Evolutionary conservation across 2,329 filamentous ascomycete species (phyloP).

Genomic region (Aspergillus transmontanensis): DNA sequence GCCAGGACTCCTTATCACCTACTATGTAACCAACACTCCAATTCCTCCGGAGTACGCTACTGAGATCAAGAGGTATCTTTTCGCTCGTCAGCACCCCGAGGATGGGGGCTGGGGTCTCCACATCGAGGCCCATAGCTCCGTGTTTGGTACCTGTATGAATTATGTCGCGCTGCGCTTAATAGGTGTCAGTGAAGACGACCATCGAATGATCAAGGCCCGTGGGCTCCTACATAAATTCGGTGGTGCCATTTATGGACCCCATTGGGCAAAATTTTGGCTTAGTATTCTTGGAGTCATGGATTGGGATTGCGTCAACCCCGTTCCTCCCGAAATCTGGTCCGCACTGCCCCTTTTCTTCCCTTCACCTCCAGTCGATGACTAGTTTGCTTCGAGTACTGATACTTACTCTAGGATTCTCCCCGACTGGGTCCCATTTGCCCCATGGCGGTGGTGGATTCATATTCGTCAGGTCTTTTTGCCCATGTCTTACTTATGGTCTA

Average conservation of each 20-base stretch:
- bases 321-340: conserved; percentile 88
- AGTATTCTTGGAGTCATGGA: conserved; percentile 77
- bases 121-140: conserved; percentile 88
- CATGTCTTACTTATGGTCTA: conserved; percentile 89
- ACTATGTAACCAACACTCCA: conserved; percentile 86
- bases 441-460: conserved; percentile 97
- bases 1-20: conserved; percentile 79
- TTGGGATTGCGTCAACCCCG: conserved; percentile 94
- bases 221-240: conserved; percentile 81
- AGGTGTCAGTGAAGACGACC: conserved; percentile 80
- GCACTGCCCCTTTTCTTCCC: background rate
- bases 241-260: conserved; percentile 79
- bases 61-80: conserved; percentile 91
- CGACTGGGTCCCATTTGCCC: conserved; percentile 85
- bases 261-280: conserved; percentile 98
- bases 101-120: conserved; percentile 98
- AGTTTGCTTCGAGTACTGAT: conserved; percentile 9
- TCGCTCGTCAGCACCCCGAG: conserved; percentile 77
- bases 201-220: conserved; percentile 82
- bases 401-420: conserved; percentile 64
- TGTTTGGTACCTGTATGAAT: conserved; percentile 87
- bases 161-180: conserved; percentile 80
- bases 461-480: conserved; percentile 95
- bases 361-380: background rate
- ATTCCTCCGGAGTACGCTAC: conserved; percentile 78